phyloP scores from a whole-genome alignment of 2,329 filamentous ascomycete genomes.

The Colletotrichum lupini region DNA sequence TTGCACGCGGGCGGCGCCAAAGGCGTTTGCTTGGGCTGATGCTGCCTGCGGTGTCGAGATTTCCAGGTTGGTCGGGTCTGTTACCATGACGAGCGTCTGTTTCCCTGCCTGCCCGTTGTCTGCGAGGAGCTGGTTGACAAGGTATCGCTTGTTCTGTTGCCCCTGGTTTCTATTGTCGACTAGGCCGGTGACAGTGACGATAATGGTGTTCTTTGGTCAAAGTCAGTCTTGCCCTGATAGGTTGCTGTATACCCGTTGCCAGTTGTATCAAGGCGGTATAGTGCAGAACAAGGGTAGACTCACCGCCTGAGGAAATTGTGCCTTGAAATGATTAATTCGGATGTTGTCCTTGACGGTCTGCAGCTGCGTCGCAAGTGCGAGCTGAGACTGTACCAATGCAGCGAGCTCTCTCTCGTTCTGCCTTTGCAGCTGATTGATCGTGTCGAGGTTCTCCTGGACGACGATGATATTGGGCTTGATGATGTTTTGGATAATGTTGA shows the following conservation, averaged over 20 bases:
- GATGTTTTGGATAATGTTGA: slow-evolving; percentile 44
- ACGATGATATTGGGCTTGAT: slow-evolving; percentile 43
- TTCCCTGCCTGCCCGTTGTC: slow-evolving; percentile 49
- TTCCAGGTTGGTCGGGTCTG: slow-evolving; percentile 48
- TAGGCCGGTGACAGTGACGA: slow-evolving; percentile 50
- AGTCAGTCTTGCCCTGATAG: background rate
- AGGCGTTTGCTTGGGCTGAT: slow-evolving; percentile 40
- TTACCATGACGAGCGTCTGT: slow-evolving; percentile 52
- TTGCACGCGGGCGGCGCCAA: slow-evolving; percentile 23
- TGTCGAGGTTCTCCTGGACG: slow-evolving; percentile 49
- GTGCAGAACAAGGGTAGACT: slow-evolving; percentile 25
- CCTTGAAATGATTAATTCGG: slow-evolving; percentile 52
- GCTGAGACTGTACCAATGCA: slow-evolving; percentile 48
- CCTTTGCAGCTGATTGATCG: slow-evolving; percentile 46
- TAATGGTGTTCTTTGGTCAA: slow-evolving; percentile 47
- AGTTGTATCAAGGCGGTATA: background rate
- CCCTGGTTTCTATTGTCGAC: slow-evolving; percentile 47
- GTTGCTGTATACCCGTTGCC: background rate
- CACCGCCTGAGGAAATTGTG: slow-evolving; percentile 49
- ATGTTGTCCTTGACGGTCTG: slow-evolving; percentile 56
- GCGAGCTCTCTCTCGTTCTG: slow-evolving; percentile 51
- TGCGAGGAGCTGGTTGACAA: slow-evolving; percentile 51
- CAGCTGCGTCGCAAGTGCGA: slow-evolving; percentile 49
- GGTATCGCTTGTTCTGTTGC: slow-evolving; percentile 47
- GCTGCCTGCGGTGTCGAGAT: slow-evolving; percentile 39